These are phyloP conservation scores for Candida taoyuanica DNA, from an alignment of 805 yeast genomes.

Conservation along the genomic window DNA sequence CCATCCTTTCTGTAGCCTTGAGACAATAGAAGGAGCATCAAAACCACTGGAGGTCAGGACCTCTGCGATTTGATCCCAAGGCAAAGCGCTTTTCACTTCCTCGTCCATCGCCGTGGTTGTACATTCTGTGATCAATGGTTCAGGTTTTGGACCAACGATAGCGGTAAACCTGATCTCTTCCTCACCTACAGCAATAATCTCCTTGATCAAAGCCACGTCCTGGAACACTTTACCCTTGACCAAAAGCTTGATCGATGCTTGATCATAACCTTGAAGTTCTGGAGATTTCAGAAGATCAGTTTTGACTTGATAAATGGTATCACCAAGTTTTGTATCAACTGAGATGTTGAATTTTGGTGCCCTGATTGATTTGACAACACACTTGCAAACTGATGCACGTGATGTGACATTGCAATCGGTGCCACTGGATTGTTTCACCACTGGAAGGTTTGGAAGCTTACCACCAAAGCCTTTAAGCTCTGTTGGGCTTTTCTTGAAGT, in stretches of 20 bases:
- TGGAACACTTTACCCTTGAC: slow-evolving; percentile 59
- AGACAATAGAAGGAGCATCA: slow-evolving; percentile 27
- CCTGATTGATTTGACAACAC: slow-evolving; percentile 59
- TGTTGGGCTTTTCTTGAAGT: slow-evolving; percentile 14
- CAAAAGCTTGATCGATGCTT: slow-evolving; percentile 43
- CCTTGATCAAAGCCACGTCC: slow-evolving; percentile 40
- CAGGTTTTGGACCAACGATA: slow-evolving; percentile 27
- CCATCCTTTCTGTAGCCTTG: slow-evolving; percentile 39
- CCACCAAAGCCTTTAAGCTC: slow-evolving; percentile 11
- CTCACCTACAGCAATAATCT: slow-evolving; percentile 24
- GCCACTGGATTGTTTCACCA: not conserved
- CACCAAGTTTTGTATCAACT: slow-evolving; percentile 23
- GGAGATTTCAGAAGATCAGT: slow-evolving; percentile 23
- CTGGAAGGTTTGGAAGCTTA: slow-evolving; percentile 40
- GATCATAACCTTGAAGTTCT: slow-evolving; percentile 32
- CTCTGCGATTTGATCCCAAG: slow-evolving; percentile 42
- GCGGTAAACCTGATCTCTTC: slow-evolving; percentile 37
- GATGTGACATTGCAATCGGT: not conserved
- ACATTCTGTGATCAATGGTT: no score
- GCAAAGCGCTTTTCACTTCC: no score
- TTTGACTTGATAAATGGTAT: slow-evolving; percentile 33
- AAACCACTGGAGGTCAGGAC: slow-evolving; percentile 34
- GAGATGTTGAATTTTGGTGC: slow-evolving; percentile 59
- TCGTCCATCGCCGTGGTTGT: no score
- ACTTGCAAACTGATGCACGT: slow-evolving; percentile 6